Percentiles rank a stretch among this genome's conserved stretches.
phyloP scores from a whole-genome alignment of 2,329 filamentous ascomycete species.

The Exophiala mesophila region DNA sequence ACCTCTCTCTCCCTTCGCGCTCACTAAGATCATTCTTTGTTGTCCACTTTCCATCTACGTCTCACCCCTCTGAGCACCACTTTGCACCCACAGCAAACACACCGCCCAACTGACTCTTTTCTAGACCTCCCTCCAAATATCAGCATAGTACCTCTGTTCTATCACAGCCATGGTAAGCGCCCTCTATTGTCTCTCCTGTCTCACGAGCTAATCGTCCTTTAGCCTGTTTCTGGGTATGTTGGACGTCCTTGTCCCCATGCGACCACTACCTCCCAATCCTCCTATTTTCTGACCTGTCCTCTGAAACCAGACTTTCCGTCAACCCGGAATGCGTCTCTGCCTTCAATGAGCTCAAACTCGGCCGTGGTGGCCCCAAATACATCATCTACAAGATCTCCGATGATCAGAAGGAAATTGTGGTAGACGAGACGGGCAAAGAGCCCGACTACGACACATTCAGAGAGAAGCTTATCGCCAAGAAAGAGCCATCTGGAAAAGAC shows the following conservation, averaged over 20 bases:
- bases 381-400: constrained; percentile 51
- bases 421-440: constrained; percentile 43
- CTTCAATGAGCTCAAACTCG: constrained; percentile 46
- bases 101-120: background rate
- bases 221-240: constrained; percentile 28
- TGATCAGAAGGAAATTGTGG: constrained; percentile 46
- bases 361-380: constrained; percentile 42
- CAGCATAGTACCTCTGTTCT: background rate
- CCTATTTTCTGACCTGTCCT: constrained; percentile 12
- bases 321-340: constrained; percentile 43
- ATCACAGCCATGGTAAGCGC: constrained; percentile 21
- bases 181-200: background rate
- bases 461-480: constrained; percentile 39
- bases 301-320: constrained; percentile 38
- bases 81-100: too few species aligned
- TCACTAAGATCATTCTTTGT: background rate
- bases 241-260: constrained; percentile 5
- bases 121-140: background rate
- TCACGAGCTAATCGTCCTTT: constrained; percentile 9
- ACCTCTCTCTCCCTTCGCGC: background rate
- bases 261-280: background rate
- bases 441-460: constrained; percentile 47
- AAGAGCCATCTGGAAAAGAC: constrained; percentile 40
- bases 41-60: background rate
- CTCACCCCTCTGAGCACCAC: background rate